Base-by-base conservation (phyloP, 1,284 basidiomycete species). In the Sporisorium scitamineum region DNA sequence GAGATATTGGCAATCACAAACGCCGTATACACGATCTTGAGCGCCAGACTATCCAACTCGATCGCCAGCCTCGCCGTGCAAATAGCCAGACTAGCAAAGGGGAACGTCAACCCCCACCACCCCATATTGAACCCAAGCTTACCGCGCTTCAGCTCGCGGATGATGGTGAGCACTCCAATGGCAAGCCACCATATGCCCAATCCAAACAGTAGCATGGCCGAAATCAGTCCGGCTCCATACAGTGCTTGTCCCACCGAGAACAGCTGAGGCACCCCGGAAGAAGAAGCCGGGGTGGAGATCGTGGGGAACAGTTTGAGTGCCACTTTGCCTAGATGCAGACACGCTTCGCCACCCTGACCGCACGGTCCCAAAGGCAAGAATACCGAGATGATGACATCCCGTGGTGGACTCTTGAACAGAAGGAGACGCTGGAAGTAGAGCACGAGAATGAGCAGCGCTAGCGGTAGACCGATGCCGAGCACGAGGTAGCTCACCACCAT, bases 371-470 rank as follows among this genome's bases (percentile, higher is more conserved):
- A 61, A 1, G 80, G 80, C 6, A 81, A 70, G 31, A 80, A 78
- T 27, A 74, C 76, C 16, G 71, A 76, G 51, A 82, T 71, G 69
- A 82, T 82, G 11, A 81, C 73, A 20, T 81, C 80, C 14, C 80
- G 24, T 8, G 80, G 78, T 18, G 80, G 80, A 13, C 45, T 54
- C 51, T 81, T 80, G 76, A 80, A 81, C 34, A 82, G 70, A 16
- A 80, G 50, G 22, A 82, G 61, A 1, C 80, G 68, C 51, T 81
- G 80, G 18, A 81, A 80, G 72, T 82, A 82, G 39, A 82, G 70
- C 4, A 78, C 76, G 5, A 79, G 65, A 8, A 82, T 77, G 26
- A 79, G 52, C 26, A 81, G 45, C 3, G 80, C 78, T 3, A 82
- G 58, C 5, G 75, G 78, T 14, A 82, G 39, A 1, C 80, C 80